Base-by-base conservation (phyloP, 306 rosid species). In the Quillaja saponaria region DNA sequence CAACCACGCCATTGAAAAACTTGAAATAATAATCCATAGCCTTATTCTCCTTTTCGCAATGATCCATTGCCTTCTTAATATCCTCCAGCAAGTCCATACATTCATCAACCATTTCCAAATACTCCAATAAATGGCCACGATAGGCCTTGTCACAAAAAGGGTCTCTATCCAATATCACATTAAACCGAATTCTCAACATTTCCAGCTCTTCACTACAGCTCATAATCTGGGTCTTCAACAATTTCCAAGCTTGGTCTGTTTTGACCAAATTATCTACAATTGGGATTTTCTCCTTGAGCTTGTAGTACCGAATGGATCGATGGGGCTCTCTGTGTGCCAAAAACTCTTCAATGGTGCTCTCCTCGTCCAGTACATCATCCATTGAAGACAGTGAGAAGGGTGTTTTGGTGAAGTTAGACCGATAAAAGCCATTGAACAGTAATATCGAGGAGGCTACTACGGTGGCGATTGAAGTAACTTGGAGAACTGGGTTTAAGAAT, bases 61-160 rank as follows among this genome's bases (percentile, higher is more conserved):
- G 34, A 6, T 58, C 63, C 63, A 58, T 58, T 17, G 63, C 63
- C 16, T 1, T 47, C 63, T 39, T 45, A 5, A 58, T 58, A 18
- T 58, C 33, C 10, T 3, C 11, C n/a, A 45, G 17, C 63, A 58
- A 19, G 63, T 20, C 35, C 33, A 9, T 40, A 45, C 38, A 45
- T 19, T 58, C 63, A 39, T 39, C 48, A 19, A 0, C 49, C 49
- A 38, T 58, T 58, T 58, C 63, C 63, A 58, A 39, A 58, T 45
- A 39, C 63, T 40, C 63, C 46, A n/a, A 18, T 5, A 58, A 18
- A 45, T 20, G 10, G 34, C 18, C 17, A 13, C 34, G 19, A 40
- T 38, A 31, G 7, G 35, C 15, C 35, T 40, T 58, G 48, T 35
- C 17, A 14, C 48, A 58, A 4, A 58, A 58, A 28, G 39, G 19